Evolutionary conservation across 495 filamentous ascomycete species (phyloP), one percentile per base, ranked within the genome.

Genomic region (Xylaria intraflava): DNA sequence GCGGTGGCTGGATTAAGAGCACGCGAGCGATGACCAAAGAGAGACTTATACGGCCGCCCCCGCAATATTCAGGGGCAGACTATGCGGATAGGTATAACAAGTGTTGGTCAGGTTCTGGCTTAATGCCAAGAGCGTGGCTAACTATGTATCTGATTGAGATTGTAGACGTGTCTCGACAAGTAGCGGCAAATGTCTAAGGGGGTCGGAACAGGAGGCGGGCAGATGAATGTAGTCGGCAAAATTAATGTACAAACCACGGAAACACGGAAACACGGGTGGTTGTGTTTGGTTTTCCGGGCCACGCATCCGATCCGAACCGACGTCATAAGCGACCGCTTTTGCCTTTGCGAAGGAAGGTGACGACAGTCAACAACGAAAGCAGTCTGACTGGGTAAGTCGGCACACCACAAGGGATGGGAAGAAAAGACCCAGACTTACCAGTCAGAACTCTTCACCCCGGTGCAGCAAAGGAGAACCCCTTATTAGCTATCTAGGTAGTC

Each of bases 111-210:
- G 50, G n/a, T 46, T 20, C 16, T 16, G 27, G 41, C 11, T 12
- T 12, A 35, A 39, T 47, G 43, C 43, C 51, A 46, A 42, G 35
- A 47, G 24, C 24, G 52, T 55, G 45, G 45, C 36, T 55, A 43
- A 41, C n/a, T n/a, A n/a, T n/a, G n/a, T n/a, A n/a, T 12, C 27
- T 49, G 6, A 11, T 6, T 3, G 23, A 49, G 16, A 55, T 54
- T 54, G 33, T 43, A 47, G 43, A 40, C 30, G 24, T 31, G 51
- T 23, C 51, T 27, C 43, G 26, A 55, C 24, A 27, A 40, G 16
- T 10, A 53, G 43, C 33, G 51, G 53, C 14, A 50, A 44, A 39
- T 42, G 30, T 39, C 53, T 46, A 56, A 31, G 53, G 23, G 53
- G 40, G 23, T 43, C 51, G 22, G 12, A 20, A 5, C 10, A 12